Evolutionary conservation across 306 rosid species (phyloP).

Genomic region (Carpinus viminea): DNA sequence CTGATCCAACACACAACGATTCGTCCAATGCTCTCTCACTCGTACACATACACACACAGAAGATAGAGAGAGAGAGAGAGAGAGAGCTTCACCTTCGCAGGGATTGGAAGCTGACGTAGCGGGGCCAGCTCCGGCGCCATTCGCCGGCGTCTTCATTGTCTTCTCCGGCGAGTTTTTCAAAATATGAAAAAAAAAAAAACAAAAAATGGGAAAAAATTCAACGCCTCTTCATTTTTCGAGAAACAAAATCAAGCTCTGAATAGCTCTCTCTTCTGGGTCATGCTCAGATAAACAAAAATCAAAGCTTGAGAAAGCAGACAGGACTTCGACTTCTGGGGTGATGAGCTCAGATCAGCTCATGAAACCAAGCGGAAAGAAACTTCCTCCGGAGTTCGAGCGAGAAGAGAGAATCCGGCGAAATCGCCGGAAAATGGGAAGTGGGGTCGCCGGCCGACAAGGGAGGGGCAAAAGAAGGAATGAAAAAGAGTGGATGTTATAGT

Average conservation of each 20-base stretch:
- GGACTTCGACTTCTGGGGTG: background rate
- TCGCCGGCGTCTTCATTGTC: slow-evolving; percentile 66
- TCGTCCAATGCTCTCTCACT: slow-evolving; percentile 7
- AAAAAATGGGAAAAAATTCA: slow-evolving; percentile 27
- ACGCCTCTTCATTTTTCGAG: slow-evolving; percentile 18
- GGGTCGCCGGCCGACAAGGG: slow-evolving; percentile 6
- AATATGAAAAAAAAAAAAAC: background rate
- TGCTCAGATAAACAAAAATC: slow-evolving; percentile 38
- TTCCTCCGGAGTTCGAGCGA: background rate
- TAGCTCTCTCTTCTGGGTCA: background rate
- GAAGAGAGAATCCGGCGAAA: slow-evolving; percentile 23
- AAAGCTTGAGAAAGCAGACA: background rate
- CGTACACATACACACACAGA: background rate
- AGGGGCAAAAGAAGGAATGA: slow-evolving; percentile 24
- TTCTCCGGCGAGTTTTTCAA: slow-evolving; percentile 11
- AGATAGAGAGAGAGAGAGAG: background rate
- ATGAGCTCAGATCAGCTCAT: slow-evolving; percentile 31
- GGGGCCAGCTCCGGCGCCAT: slow-evolving; percentile 37
- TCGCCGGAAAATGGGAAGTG: slow-evolving; percentile 15
- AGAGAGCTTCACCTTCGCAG: slow-evolving; percentile 47
- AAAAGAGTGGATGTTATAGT: slow-evolving; percentile 13
- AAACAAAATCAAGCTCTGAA: slow-evolving; percentile 5
- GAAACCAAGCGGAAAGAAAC: background rate
- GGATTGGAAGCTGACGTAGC: slow-evolving; percentile 37
- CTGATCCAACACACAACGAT: slow-evolving; percentile 22